Conservation (phyloP, 1,139 yeast genomes). For the Ashbya aceris region DNA sequence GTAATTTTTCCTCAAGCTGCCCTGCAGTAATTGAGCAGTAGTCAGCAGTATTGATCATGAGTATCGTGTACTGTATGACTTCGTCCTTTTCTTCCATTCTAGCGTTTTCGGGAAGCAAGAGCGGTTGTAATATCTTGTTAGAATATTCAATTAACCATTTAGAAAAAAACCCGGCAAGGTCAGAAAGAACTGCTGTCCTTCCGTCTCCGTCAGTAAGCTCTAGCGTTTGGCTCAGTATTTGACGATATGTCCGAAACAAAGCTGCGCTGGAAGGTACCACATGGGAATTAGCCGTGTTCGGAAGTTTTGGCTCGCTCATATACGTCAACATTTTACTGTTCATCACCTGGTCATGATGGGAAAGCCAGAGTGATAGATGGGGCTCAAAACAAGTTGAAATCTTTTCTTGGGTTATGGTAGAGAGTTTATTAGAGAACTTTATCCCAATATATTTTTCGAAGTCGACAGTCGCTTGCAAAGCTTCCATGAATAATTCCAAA, state of each 20-base stretch:
- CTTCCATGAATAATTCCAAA: constrained; percentile 50
- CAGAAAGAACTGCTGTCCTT: constrained; percentile 20
- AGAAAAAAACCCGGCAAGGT: constrained; percentile 53
- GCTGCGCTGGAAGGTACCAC: constrained; percentile 82
- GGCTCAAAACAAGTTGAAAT: constrained; percentile 80
- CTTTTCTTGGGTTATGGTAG: constrained; percentile 37
- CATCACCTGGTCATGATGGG: constrained; percentile 63
- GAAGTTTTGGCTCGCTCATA: constrained; percentile 38
- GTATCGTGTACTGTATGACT: constrained; percentile 56
- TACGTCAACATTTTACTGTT: constrained; percentile 54
- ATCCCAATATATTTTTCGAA: constrained; percentile 68
- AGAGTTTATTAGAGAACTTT: constrained; percentile 35
- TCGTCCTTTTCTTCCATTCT: constrained; percentile 39
- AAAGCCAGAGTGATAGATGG: constrained; percentile 76
- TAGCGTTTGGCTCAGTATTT: constrained; percentile 63
- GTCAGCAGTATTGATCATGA: constrained; percentile 81
- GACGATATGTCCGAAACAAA: constrained; percentile 66
- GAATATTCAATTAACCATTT: constrained; percentile 62
- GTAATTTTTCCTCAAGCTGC: constrained; percentile 63
- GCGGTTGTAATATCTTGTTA: constrained; percentile 47
- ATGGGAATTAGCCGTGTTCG: constrained; percentile 39
- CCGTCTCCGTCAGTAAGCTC: constrained; percentile 38
- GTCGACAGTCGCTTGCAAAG: constrained; percentile 58
- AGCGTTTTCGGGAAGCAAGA: constrained; percentile 36
- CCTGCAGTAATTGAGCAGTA: constrained; percentile 71